Percentiles rank a stretch among this genome's conserved stretches.
phyloP scores from a whole-genome alignment of 2,329 filamentous ascomycete genomes.

The Cladosporium sp. region DNA sequence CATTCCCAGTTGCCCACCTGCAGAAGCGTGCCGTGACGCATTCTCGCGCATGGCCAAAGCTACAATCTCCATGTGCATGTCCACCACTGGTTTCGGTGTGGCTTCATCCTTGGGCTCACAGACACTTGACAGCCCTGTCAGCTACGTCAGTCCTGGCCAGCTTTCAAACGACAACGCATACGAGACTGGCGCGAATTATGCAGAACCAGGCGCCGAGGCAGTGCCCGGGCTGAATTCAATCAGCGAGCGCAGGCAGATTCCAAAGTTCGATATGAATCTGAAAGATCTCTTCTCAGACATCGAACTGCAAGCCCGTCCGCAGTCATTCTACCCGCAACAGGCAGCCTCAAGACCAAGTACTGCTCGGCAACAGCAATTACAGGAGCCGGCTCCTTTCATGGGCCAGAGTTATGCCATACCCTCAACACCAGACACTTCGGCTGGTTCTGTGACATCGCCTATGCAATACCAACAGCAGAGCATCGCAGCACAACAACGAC shows the following conservation, averaged over 20 bases:
- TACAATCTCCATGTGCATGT: slow-evolving; percentile 90
- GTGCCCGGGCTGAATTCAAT: background rate
- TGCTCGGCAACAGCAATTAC: slow-evolving; percentile 21
- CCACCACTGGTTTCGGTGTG: slow-evolving; percentile 72
- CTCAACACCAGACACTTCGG: slow-evolving; percentile 14
- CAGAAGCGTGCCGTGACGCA: slow-evolving; percentile 89
- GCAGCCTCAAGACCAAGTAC: background rate
- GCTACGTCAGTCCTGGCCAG: slow-evolving; percentile 21
- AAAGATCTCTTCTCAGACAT: slow-evolving; percentile 49
- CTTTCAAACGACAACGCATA: slow-evolving; percentile 7
- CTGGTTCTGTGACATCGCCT: slow-evolving; percentile 11
- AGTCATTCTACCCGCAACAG: slow-evolving; percentile 1
- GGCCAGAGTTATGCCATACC: slow-evolving; percentile 15
- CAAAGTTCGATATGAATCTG: slow-evolving; percentile 57
- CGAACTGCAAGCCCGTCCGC: slow-evolving; percentile 19
- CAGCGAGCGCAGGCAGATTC: slow-evolving; percentile 32
- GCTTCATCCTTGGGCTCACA: slow-evolving; percentile 28
- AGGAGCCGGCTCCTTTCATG: slow-evolving; percentile 11
- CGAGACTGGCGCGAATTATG: background rate
- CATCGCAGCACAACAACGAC: background rate
- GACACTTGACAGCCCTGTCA: slow-evolving; percentile 24
- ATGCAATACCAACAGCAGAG: slow-evolving; percentile 11
- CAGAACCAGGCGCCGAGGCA: slow-evolving; percentile 1
- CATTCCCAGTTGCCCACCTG: slow-evolving; percentile 90
- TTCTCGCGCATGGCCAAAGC: slow-evolving; percentile 94